Percentiles rank a stretch among this genome's conserved stretches.
Conservation (phyloP, 1,284 basidiomycete species). For the Xerocomus minutiporus region DNA sequence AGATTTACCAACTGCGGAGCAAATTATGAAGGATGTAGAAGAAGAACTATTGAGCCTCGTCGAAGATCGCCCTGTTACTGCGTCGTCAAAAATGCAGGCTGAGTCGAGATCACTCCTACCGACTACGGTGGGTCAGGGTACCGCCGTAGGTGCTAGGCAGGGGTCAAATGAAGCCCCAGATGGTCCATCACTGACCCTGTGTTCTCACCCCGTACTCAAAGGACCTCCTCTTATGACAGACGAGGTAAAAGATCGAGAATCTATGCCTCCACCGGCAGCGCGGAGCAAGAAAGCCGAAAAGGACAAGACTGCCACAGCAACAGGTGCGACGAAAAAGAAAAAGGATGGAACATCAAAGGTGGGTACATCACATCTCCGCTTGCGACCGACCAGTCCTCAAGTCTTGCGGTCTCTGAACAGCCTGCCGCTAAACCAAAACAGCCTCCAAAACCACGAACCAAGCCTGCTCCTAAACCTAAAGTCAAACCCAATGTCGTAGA, state of each 20-base stretch:
- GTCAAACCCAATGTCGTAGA: slow-evolving; percentile 18
- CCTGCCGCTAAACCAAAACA: slow-evolving; percentile 27
- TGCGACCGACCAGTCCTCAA: not conserved
- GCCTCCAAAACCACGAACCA: slow-evolving; percentile 32
- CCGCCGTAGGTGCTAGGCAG: not conserved
- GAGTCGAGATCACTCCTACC: not conserved
- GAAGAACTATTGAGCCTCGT: slow-evolving; percentile 66
- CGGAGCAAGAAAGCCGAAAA: slow-evolving; percentile 30
- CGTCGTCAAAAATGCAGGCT: not conserved
- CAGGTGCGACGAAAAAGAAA: slow-evolving; percentile 22
- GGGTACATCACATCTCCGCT: not conserved
- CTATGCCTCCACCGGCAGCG: slow-evolving; percentile 54
- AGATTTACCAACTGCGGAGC: slow-evolving; percentile 9
- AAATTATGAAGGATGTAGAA: slow-evolving; percentile 57
- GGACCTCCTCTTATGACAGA: slow-evolving; percentile 7
- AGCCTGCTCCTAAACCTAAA: slow-evolving; percentile 28
- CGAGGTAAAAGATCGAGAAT: slow-evolving; percentile 42
- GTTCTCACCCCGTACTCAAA: slow-evolving; percentile 8
- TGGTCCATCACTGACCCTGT: not conserved
- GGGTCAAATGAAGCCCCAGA: slow-evolving; percentile 1
- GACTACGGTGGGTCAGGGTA: not conserved
- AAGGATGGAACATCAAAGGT: slow-evolving; percentile 27
- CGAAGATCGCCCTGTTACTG: slow-evolving; percentile 38
- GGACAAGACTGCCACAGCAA: slow-evolving; percentile 11
- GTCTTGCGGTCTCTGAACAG: slow-evolving; percentile 6